A percentile compares a stretch with the other conserved stretches of the same genome.
phyloP scores from a whole-genome alignment of 1,284 basidiomycete genomes.

The Marasmius sp. region DNA sequence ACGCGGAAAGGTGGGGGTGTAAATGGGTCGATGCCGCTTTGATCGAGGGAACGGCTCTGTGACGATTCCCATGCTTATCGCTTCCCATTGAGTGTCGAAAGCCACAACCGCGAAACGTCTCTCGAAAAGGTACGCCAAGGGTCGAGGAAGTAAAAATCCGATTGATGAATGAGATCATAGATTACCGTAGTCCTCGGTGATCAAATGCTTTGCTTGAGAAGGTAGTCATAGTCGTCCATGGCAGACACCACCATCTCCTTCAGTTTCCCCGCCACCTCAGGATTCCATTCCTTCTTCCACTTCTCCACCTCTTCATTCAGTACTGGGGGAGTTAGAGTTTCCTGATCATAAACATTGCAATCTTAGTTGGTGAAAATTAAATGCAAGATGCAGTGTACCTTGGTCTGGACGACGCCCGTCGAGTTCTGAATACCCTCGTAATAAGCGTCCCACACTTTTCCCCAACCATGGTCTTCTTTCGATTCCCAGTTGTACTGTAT shows the following conservation, averaged over 20 bases:
- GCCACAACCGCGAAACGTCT: too few species aligned
- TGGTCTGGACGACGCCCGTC: conserved; percentile 1
- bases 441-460: conserved; percentile 1
- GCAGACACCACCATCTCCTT: conserved; percentile 6
- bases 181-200: not conserved
- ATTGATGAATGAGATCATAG: not conserved
- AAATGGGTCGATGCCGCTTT: too few species aligned
- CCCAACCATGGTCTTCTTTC: not conserved
- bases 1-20: too few species aligned
- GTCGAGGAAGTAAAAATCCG: too few species aligned
- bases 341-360: not conserved
- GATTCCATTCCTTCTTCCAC: conserved; percentile 11
- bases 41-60: too few species aligned
- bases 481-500: conserved; percentile 9
- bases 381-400: not conserved
- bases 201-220: conserved; percentile 7
- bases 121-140: too few species aligned
- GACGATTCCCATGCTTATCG: too few species aligned
- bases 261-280: conserved; percentile 5
- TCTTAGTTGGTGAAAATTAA: not conserved
- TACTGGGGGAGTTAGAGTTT: conserved; percentile 1
- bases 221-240: conserved; percentile 10
- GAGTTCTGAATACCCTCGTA: conserved; percentile 3
- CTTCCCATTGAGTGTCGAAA: too few species aligned
- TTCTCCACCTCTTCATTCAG: conserved; percentile 7